Evolutionary conservation across 192 early-diverging fungal species (phyloP).

Genomic region (Radiomyces spectabilis): DNA sequence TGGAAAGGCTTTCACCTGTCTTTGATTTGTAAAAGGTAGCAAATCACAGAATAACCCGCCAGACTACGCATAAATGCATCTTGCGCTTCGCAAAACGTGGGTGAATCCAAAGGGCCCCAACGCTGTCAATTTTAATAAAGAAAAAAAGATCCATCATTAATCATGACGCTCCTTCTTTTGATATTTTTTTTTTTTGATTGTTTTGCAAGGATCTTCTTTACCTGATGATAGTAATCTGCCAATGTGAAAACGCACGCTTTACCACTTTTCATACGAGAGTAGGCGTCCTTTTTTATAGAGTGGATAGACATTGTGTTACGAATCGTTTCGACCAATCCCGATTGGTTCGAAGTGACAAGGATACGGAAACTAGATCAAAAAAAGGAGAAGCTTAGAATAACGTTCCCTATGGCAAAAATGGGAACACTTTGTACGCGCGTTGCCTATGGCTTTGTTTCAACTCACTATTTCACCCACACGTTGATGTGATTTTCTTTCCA

Average conservation of each 20-base stretch:
- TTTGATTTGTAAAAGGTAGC: conserved; percentile 89
- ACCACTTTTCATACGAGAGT: conserved; percentile 65
- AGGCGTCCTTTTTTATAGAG: conserved; percentile 94
- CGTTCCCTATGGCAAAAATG: too few relatives aligned
- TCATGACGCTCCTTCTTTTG: too few relatives aligned
- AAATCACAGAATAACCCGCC: conserved; percentile 87
- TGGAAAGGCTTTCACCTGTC: conserved; percentile 56
- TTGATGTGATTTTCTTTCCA: conserved; percentile 77
- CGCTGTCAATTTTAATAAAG: conserved; percentile 7
- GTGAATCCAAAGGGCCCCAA: conserved; percentile 76
- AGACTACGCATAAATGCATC: conserved; percentile 90
- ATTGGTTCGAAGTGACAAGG: conserved; percentile 85
- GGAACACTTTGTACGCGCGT: not conserved
- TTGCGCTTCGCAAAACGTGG: conserved; percentile 76
- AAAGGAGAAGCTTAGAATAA: too few relatives aligned
- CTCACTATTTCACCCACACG: conserved; percentile 88
- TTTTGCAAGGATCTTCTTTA: conserved; percentile 26
- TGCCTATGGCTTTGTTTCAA: not conserved
- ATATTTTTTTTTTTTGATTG: too few relatives aligned
- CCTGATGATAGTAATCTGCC: conserved; percentile 85
- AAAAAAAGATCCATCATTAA: not conserved
- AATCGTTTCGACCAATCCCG: conserved; percentile 92
- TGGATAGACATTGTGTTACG: conserved; percentile 93
- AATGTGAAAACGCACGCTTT: conserved; percentile 75
- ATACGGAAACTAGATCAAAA: conserved; percentile 59